Evolutionary conservation across 1,139 yeast species (phyloP), one percentile per base, ranked within the genome.

Genomic region (Yamadazyma buinensis): DNA sequence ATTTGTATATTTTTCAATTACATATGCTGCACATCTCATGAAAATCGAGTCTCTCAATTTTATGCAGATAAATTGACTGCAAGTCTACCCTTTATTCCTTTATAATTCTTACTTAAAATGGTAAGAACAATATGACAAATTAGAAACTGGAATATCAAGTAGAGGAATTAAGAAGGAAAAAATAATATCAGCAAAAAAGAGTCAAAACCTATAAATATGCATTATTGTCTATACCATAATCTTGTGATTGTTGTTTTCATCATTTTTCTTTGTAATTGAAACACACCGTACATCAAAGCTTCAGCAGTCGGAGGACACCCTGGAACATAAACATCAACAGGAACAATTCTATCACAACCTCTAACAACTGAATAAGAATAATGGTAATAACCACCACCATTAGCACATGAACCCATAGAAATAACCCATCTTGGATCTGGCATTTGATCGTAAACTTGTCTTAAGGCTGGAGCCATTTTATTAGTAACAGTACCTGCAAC

Each of bases 391-490:
- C 95, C 95, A 43, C 95, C 95, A 42, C 95, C 95, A 57, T 86
- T 86, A 44, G 95, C 95, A 66, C 95, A 86, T 8, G 94, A 83
- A 29, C 95, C 95, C 95, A 86, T 86, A 41, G 95, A 84, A 52
- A 86, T 85, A 38, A 86, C 95, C 83, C 79, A 76, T 64, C 90
- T 79, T 34, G 95, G 95, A 48, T 84, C 95, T 26, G 95, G 88
- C 95, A 86, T 86, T 64, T 86, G 95, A 62, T 86, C 95, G 61
- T 86, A 86, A 29, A 86, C 95, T 66, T 85, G 95, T 69, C 95
- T 81, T 58, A 86, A 71, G 18, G 95, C 94, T 28, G 95, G 95
- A 0, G 95, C 95, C 95, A 85, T 86, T 67, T 86, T 86, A 62
- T 86, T 86, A 44, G 95, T 86, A 44, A 86, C 77, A 5, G 95